These are phyloP conservation scores for Ophiostoma himal-ulmi DNA, from an alignment of 2,329 filamentous ascomycete genomes.

Conservation along the genomic window DNA sequence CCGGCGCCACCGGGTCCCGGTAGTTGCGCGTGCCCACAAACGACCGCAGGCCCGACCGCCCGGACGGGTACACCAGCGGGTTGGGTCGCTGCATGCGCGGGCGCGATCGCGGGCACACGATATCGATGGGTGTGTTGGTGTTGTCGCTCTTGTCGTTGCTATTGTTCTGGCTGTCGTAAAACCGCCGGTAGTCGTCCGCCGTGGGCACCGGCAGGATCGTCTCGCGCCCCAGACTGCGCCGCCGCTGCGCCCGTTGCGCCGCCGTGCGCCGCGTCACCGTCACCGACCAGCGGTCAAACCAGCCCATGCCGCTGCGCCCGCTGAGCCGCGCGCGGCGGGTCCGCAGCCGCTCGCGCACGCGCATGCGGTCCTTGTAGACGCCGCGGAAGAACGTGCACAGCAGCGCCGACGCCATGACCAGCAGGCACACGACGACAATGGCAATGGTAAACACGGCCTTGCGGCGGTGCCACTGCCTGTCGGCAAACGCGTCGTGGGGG, in stretches of 20 bases:
- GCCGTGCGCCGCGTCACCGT: too few relatives aligned
- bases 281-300: background rate
- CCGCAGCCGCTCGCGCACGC: background rate
- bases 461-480: too few relatives aligned
- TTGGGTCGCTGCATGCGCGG: background rate
- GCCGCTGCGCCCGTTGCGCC: background rate
- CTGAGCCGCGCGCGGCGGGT: background rate
- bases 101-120: background rate
- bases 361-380: background rate
- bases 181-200: background rate
- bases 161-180: too few relatives aligned
- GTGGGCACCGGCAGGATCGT: background rate
- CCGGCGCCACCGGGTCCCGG: background rate
- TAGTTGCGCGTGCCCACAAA: background rate
- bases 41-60: too few relatives aligned
- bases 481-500: too few relatives aligned
- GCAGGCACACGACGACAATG: background rate
- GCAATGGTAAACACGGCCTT: background rate
- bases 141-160: background rate
- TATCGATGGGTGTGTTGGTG: background rate
- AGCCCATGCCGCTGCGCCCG: background rate
- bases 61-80: background rate
- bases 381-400: too few relatives aligned
- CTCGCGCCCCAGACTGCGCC: background rate
- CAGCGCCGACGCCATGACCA: background rate